These are phyloP conservation scores for Trichoderma semiorbis DNA, from an alignment of 2,329 filamentous ascomycete genomes.

Conservation along the genomic window DNA sequence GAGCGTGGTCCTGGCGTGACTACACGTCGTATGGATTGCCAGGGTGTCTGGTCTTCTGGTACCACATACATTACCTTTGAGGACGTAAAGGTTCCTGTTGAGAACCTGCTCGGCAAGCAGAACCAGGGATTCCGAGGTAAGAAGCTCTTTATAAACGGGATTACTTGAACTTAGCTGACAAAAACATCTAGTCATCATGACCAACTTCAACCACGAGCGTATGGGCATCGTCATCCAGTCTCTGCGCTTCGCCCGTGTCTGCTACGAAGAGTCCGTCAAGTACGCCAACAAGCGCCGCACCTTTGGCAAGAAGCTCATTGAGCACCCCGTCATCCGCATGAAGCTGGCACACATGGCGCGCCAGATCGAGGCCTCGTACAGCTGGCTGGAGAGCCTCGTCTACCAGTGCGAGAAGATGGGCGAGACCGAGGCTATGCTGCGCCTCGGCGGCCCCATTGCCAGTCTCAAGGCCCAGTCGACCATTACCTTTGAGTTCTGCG, in stretches of 20 bases:
- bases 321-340: constrained; percentile 94
- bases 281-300: constrained; percentile 97
- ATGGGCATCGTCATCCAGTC: constrained; percentile 99
- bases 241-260: constrained; percentile 90
- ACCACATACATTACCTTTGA: constrained; percentile 98
- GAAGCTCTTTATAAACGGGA: not conserved
- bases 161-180: constrained; percentile 11
- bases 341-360: constrained; percentile 98
- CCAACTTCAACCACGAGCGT: constrained; percentile 99
- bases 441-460: constrained; percentile 91
- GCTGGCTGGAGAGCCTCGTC: constrained; percentile 93
- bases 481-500: constrained; percentile 95
- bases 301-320: constrained; percentile 93
- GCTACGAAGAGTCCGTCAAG: constrained; percentile 93
- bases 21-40: constrained; percentile 96
- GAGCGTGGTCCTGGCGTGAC: constrained; percentile 86
- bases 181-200: constrained; percentile 78
- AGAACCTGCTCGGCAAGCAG: constrained; percentile 96
- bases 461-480: constrained; percentile 92
- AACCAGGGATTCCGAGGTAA: constrained; percentile 91
- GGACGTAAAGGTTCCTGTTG: constrained; percentile 98
- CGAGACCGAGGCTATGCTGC: constrained; percentile 92
- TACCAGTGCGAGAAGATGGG: constrained; percentile 92
- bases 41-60: constrained; percentile 92
- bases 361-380: constrained; percentile 95